A percentile compares a stretch with the other conserved stretches of the same genome.
Conservation (phyloP, 257 asterid species). For the Hygrophila difformis region DNA sequence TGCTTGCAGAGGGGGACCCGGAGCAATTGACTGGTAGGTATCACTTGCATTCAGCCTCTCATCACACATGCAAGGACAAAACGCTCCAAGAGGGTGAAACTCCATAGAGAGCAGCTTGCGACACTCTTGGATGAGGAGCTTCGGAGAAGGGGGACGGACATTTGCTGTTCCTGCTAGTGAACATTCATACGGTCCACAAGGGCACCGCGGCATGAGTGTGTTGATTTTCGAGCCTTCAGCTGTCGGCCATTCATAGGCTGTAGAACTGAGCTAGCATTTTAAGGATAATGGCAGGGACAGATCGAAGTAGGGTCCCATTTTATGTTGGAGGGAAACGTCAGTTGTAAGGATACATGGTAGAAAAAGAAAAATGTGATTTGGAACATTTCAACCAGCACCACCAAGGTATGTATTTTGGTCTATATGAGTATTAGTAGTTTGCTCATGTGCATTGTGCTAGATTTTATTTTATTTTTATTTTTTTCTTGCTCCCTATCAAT, state of each 20-base stretch:
- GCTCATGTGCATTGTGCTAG: too few species aligned
- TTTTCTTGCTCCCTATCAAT: too few species aligned
- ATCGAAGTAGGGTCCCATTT: slow-evolving; percentile 15
- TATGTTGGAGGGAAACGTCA: slow-evolving; percentile 38
- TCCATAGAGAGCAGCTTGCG: slow-evolving; percentile 52
- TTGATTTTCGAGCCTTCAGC: slow-evolving; percentile 45
- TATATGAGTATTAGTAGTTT: too few species aligned
- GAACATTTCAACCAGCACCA: slow-evolving; percentile 44
- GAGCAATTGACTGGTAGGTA: slow-evolving; percentile 55
- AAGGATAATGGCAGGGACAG: slow-evolving; percentile 32
- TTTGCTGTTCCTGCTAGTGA: slow-evolving; percentile 43
- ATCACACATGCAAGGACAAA: slow-evolving; percentile 42
- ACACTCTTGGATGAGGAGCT: slow-evolving; percentile 43
- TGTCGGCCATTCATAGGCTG: slow-evolving; percentile 49
- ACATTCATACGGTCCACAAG: slow-evolving; percentile 58
- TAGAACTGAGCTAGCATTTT: slow-evolving; percentile 42
- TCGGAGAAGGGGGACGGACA: slow-evolving; percentile 36
- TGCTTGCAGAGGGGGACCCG: slow-evolving; percentile 60
- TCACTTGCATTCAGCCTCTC: slow-evolving; percentile 41
- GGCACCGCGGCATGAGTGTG: slow-evolving; percentile 52
- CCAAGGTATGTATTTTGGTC: slow-evolving; percentile 28
- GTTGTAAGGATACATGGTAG: slow-evolving; percentile 46
- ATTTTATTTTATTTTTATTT: too few species aligned
- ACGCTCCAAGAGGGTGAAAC: slow-evolving; percentile 43
- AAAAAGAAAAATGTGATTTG: slow-evolving; percentile 23